Evolutionary conservation across 2,329 filamentous ascomycete genomes (phyloP).

Genomic region (Talaromyces sp.): DNA sequence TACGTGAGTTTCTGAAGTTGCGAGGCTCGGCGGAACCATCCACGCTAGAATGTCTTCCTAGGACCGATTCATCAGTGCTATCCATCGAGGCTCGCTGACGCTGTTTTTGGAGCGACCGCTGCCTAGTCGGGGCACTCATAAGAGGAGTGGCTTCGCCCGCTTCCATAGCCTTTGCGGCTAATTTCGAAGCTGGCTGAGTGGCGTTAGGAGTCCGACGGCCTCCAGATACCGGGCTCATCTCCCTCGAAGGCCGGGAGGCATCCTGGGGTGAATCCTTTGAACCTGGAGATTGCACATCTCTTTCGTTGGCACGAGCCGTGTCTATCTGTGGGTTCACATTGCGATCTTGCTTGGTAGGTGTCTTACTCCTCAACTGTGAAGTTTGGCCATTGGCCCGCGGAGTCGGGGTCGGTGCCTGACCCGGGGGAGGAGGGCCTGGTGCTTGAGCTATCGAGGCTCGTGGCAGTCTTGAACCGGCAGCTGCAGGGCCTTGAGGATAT

Average conservation of each 20-base stretch:
- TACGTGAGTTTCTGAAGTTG: constrained; percentile 35
- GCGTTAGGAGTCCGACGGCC: constrained; percentile 56
- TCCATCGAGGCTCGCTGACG: constrained; percentile 64
- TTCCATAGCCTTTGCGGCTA: constrained; percentile 42
- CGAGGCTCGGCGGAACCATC: constrained; percentile 36
- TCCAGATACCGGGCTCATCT: constrained; percentile 45
- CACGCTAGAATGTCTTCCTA: constrained; percentile 36
- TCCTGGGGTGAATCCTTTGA: constrained; percentile 40
- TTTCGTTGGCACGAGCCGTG: constrained; percentile 42
- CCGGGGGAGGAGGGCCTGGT: constrained; percentile 60
- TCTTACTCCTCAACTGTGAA: constrained; percentile 40
- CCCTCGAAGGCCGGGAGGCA: constrained; percentile 35
- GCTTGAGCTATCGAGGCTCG: constrained; percentile 55
- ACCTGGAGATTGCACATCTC: constrained; percentile 43
- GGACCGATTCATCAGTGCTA: constrained; percentile 55
- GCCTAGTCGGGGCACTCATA: constrained; percentile 37
- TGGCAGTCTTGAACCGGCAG: constrained; percentile 53
- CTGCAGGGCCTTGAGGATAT: constrained; percentile 27
- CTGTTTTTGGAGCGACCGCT: constrained; percentile 52
- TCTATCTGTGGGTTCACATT: constrained; percentile 39
- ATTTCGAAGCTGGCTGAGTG: constrained; percentile 44
- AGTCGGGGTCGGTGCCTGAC: constrained; percentile 58
- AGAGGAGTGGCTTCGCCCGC: constrained; percentile 41
- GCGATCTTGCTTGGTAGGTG: constrained; percentile 46
- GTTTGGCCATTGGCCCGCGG: constrained; percentile 43